Base-by-base conservation (phyloP, 495 filamentous ascomycete genomes). In the Xylaria flabelliformis region DNA sequence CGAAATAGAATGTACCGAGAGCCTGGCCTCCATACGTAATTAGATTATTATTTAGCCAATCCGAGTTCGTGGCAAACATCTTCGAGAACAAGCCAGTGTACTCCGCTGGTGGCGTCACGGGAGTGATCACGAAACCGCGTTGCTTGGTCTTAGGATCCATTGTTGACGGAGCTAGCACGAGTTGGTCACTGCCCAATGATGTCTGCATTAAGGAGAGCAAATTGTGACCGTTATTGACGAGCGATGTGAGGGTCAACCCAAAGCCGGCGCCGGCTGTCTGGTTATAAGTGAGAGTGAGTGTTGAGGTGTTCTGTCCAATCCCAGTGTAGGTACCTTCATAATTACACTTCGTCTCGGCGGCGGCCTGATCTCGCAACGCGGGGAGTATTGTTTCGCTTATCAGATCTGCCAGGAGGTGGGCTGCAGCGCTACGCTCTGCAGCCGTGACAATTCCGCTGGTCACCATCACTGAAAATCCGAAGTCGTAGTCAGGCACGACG, bases 401-500 rank as follows among this genome's bases (percentile, higher is more conserved):
- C 19, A 73, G 24, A 61, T 84, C 82, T 15, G 72, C 73, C 5
- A 80, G 42, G 19, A 69, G 67, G 10, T 48, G 67, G 10, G 55
- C 53, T 21, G 55, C 55, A 39, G 36, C 67, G 67, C 67, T 69
- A 24, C 67, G 67, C 24, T 61, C 51, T 15, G 67, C 13, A 13
- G 69, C 62, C 5, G 58, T 42, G 39, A 58, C 74, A n/a, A 71
- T 61, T 26, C 24, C 46, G 32, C 80, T 76, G 1, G 81, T 80
- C 6, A 55, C 68, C 9, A 85, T 77, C 21, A 85, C 71, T 9
- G 67, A 83, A 67, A 85, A 85, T 0, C 84, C 83, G 6, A 76
- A 65, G 32, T 79, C 74, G 72, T 81, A 84, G 51, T 85, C 83
- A 0, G 84, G 84, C 3, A 84, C 59, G 12, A 85, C 72, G 1